phyloP scores from a whole-genome alignment of 1,139 yeast species.

The Candida labiduridarum region DNA sequence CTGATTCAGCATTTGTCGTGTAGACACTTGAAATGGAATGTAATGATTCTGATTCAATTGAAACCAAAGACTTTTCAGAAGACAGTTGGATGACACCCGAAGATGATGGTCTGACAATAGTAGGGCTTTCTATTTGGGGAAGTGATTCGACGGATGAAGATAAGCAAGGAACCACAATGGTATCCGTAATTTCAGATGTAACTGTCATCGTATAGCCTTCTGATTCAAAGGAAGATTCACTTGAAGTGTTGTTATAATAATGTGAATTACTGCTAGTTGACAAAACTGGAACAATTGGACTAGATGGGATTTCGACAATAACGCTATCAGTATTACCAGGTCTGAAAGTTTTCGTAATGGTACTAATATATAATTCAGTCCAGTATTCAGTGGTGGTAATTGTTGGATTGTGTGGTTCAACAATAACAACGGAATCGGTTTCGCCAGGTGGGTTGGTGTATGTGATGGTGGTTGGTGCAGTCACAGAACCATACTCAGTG shows the following conservation, averaged over 20 bases:
- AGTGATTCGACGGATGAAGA: background rate
- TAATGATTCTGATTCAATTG: background rate
- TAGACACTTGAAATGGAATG: background rate
- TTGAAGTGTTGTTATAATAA: background rate
- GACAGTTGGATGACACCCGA: background rate
- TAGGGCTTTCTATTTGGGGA: background rate
- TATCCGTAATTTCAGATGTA: background rate
- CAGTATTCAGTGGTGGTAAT: conserved; percentile 1
- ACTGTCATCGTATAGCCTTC: background rate
- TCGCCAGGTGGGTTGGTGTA: conserved; percentile 11
- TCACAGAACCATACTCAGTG: background rate
- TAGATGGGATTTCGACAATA: conserved; percentile 16
- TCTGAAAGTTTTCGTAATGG: too few relatives aligned
- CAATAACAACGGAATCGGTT: conserved; percentile 17
- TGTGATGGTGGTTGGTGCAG: conserved; percentile 6
- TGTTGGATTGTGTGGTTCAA: conserved; percentile 12
- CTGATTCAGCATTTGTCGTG: too few relatives aligned
- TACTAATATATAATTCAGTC: too few relatives aligned
- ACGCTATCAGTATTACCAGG: background rate
- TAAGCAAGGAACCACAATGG: background rate
- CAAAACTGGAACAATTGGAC: background rate
- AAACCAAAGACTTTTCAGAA: background rate
- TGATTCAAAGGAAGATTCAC: conserved; percentile 6
- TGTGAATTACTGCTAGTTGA: background rate
- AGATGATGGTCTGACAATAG: background rate